Conservation (phyloP, 345 rosid genomes). For the Salix exigua region DNA sequence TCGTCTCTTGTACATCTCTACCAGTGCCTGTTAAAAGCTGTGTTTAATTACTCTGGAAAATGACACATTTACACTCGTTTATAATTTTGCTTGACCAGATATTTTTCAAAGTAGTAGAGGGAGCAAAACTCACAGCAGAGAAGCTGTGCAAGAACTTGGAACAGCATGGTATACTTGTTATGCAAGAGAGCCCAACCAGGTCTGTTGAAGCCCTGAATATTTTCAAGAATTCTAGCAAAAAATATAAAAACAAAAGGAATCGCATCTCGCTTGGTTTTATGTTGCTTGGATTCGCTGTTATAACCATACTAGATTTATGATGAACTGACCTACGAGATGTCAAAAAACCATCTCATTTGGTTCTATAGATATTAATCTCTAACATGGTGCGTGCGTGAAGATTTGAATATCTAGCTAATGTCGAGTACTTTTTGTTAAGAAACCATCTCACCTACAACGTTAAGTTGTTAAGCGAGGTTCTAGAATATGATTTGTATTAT, state of each 20-base stretch:
- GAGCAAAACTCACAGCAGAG: conserved; percentile 45
- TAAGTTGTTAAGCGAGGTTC: too few species aligned
- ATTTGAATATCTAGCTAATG: not conserved
- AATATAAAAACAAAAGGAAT: not conserved
- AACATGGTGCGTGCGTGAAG: not conserved
- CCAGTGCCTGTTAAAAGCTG: not conserved
- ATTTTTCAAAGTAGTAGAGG: conserved; percentile 50
- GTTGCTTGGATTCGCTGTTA: not conserved
- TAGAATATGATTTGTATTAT: too few species aligned
- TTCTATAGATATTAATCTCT: too few species aligned
- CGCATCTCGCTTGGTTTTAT: not conserved
- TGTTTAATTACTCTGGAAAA: too few species aligned
- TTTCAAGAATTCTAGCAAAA: not conserved
- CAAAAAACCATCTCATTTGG: too few species aligned
- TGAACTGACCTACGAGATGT: not conserved
- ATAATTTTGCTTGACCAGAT: conserved; percentile 37
- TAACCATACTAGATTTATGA: not conserved
- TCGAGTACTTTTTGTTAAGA: not conserved
- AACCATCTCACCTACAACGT: too few species aligned
- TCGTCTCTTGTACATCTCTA: not conserved
- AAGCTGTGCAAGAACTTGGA: conserved; percentile 60
- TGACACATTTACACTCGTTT: not conserved
- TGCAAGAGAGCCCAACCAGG: conserved; percentile 60
- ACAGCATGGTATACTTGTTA: conserved; percentile 59
- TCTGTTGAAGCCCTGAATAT: conserved; percentile 17